Base-by-base conservation (phyloP, 1,284 basidiomycete species). In the Gomphus bonarii region DNA sequence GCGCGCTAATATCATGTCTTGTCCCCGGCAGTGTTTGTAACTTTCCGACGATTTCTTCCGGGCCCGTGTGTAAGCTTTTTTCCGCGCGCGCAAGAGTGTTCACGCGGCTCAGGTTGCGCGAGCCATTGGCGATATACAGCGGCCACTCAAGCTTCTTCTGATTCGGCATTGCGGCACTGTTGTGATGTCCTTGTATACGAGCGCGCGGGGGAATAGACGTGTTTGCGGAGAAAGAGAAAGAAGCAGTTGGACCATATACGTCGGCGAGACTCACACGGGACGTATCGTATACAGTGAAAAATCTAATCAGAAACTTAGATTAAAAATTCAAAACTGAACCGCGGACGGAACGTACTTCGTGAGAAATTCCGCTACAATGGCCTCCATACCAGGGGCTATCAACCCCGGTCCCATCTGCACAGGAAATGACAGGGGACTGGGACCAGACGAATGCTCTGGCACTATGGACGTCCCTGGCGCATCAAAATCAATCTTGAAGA, bases 151-250 rank as follows among this genome's bases (percentile, higher is more conserved):
- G 70, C 66, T 86, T 83, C 65, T 81, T 77, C 71, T 94, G 94
- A 68, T 91, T 86, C 38, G 87, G 91, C 72, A 88, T 75, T 36
- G 78, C 77, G 44, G 72, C 74, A 14, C 78, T 79, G 7, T 69
- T 65, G 60, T 88, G 83, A 60, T 80, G 74, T 10, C 87, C 83
- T 68, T 81, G 78, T 59, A 83, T 74, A 55, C 80, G 80, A 0
- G 81, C 86, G 20, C 87, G 87, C 10, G 76, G 72, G 4, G 91
- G 90, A 50, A 94, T 86, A 1, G 75, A 68, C 2, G 93, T 93
- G 68, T 94, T 93, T 63, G 82, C 79, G 12, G 87, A 85, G 68
- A 87, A 87, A 0, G 94, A 95, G 66, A 97, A 94, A 10, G 91
- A 93, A 12, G 95, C 89, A 40, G 80, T 74, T 0, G 88, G 81